Conservation (phyloP, 78 protist genomes). For the Dictyostelium brefeldianum region DNA sequence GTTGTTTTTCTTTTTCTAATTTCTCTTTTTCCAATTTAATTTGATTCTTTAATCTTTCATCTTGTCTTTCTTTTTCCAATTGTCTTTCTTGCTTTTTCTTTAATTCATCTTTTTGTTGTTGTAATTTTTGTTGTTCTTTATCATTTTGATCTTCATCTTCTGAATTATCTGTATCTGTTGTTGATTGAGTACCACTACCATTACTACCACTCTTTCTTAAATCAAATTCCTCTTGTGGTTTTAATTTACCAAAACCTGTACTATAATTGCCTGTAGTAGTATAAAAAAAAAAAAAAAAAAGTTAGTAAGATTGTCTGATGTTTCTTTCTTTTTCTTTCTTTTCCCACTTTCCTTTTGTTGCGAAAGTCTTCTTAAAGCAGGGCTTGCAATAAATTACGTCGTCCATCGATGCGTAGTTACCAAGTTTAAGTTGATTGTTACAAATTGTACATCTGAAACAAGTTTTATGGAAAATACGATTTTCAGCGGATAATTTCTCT, state of each 20-base stretch:
- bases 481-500: constrained; percentile 71
- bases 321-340: too few species aligned
- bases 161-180: neutral
- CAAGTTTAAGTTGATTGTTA: constrained; percentile 31
- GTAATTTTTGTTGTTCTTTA: constrained; percentile 20
- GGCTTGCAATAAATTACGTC: constrained; percentile 52
- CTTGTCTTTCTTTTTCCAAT: constrained; percentile 51
- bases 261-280: constrained; percentile 74
- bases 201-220: neutral
- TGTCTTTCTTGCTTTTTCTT: constrained; percentile 7
- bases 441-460: constrained; percentile 79
- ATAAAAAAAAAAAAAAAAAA: neutral
- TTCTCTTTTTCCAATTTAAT: constrained; percentile 30
- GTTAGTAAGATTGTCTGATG: constrained; percentile 14
- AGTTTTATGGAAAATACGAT: constrained; percentile 71
- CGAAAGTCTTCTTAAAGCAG: too few species aligned
- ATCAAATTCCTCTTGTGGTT: constrained; percentile 72
- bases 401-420: constrained; percentile 77
- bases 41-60: constrained; percentile 19
- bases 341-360: too few species aligned
- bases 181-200: neutral
- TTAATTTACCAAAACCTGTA: constrained; percentile 81
- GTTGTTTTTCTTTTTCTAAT: neutral
- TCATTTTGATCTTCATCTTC: neutral
- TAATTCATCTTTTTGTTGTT: constrained; percentile 7